Conservation (phyloP, 108 stramenopile genomes). For the Pseudonitzschia pungens region DNA sequence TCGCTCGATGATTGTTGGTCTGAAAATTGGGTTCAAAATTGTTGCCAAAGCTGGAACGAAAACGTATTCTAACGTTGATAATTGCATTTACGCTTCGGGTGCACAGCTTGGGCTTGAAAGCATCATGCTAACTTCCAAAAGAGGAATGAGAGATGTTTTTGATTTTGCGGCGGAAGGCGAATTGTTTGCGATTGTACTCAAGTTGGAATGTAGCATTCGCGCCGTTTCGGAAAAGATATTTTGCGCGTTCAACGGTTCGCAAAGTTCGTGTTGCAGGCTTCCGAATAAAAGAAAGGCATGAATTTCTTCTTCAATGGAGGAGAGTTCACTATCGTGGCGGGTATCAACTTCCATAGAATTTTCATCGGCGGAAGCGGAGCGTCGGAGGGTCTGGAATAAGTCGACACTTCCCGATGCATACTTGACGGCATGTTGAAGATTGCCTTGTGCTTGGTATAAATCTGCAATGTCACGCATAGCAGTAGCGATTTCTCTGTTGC, state of each 20-base stretch:
- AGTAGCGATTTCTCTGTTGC: constrained; percentile 19
- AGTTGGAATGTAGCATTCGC: constrained; percentile 1
- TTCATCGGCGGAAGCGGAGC: not conserved
- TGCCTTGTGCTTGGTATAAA: constrained; percentile 43
- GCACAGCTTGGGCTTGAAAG: constrained; percentile 31
- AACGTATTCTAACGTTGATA: not conserved
- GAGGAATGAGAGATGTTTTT: constrained; percentile 21
- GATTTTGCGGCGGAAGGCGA: not conserved
- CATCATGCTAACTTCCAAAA: constrained; percentile 37
- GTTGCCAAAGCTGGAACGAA: not conserved
- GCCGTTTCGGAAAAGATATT: constrained; percentile 28
- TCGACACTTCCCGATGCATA: constrained; percentile 22
- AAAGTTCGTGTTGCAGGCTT: constrained; percentile 44
- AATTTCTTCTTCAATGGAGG: constrained; percentile 24
- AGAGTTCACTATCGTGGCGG: not conserved
- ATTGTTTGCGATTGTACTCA: not conserved
- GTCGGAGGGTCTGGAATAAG: not conserved
- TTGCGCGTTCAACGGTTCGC: constrained; percentile 32
- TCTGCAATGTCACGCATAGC: constrained; percentile 39
- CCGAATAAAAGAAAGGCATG: constrained; percentile 34
- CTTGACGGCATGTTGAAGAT: constrained; percentile 27
- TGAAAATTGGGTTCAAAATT: too few species aligned
- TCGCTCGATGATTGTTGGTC: not conserved
- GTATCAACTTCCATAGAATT: not conserved
- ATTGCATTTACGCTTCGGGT: constrained; percentile 24